phyloP scores from a whole-genome alignment of 768 basidiomycete species.

The Scleroderma bovista region DNA sequence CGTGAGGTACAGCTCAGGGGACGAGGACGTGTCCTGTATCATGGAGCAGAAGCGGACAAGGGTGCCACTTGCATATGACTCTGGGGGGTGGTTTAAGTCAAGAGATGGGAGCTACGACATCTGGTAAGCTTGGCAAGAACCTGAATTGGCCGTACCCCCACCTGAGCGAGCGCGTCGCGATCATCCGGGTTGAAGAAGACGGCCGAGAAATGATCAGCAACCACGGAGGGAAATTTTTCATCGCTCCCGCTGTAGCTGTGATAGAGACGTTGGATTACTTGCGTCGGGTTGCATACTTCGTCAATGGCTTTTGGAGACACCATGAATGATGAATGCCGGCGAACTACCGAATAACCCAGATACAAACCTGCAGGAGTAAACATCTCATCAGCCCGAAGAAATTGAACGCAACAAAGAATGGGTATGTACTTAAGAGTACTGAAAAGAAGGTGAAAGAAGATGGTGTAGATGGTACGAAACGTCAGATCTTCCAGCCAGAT shows the following conservation, averaged over 20 bases:
- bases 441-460: too few species aligned
- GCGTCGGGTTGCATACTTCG: slow-evolving; percentile 45
- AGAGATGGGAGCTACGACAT: slow-evolving; percentile 53
- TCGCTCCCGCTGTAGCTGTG: slow-evolving; percentile 16
- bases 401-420: too few species aligned
- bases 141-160: slow-evolving; percentile 9
- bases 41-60: slow-evolving; percentile 72
- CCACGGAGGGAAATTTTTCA: slow-evolving; percentile 35
- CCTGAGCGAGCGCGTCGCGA: slow-evolving; percentile 20
- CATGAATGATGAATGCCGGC: too few species aligned
- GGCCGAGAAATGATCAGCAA: slow-evolving; percentile 41
- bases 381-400: too few species aligned
- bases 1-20: slow-evolving; percentile 68
- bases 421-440: too few species aligned
- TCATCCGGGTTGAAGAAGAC: slow-evolving; percentile 36
- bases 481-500: too few species aligned
- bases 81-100: slow-evolving; percentile 42
- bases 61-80: slow-evolving; percentile 42
- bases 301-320: slow-evolving; percentile 45
- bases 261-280: slow-evolving; percentile 46
- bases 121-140: slow-evolving; percentile 2
- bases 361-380: too few species aligned
- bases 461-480: too few species aligned
- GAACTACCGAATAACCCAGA: too few species aligned
- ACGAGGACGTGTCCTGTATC: slow-evolving; percentile 77